Evolutionary conservation across 2,329 filamentous ascomycete genomes (phyloP), one percentile per base, ranked within the genome.

Genomic region (Lasiodiplodia sp.): DNA sequence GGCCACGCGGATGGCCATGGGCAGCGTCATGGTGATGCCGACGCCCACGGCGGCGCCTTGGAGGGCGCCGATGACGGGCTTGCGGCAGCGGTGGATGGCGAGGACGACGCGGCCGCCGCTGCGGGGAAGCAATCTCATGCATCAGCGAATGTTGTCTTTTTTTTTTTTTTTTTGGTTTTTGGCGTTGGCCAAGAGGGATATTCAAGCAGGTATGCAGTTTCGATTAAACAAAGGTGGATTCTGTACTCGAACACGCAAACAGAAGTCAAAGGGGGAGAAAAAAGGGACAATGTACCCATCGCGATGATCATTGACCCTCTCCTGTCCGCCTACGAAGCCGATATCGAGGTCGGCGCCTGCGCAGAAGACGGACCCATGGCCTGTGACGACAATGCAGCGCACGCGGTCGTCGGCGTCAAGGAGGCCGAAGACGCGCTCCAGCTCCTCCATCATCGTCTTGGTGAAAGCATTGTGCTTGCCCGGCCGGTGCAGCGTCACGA

Each of bases 391-490:
- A 25, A 87, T 77, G 60, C 80, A 84, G 71, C 85, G 86, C 31
- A 88, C 86, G 6, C 86, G 81, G 66, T 86, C 82, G 69, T 88
- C 86, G 28, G 83, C 76, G 70, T 87, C 84, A 73, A 87, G 83
- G 73, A 84, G 81, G 65, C 73, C 75, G 71, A 85, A 86, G 14
- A 86, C 87, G 3, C 79, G 72, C 69, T 87, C 84, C 37, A 93
- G 82, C 73, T 90, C 89, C 18, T 79, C 74, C 73, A 86, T 86
- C 88, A 92, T 92, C 16, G 79, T 82, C 23, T 84, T 81, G 3
- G 89, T 92, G 79, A 92, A 92, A 70, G 88, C 90, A 84, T 93
- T 92, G 79, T 89, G 84, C 69, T 88, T 87, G 12, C 81, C 78
- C 0, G 90, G 91, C 21, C 91, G 87, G 79, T 91, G 84, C 51